A percentile compares a stretch with the other conserved stretches of the same genome.
phyloP scores from a whole-genome alignment of 2,329 filamentous ascomycete species.

The Fusarium sp. region DNA sequence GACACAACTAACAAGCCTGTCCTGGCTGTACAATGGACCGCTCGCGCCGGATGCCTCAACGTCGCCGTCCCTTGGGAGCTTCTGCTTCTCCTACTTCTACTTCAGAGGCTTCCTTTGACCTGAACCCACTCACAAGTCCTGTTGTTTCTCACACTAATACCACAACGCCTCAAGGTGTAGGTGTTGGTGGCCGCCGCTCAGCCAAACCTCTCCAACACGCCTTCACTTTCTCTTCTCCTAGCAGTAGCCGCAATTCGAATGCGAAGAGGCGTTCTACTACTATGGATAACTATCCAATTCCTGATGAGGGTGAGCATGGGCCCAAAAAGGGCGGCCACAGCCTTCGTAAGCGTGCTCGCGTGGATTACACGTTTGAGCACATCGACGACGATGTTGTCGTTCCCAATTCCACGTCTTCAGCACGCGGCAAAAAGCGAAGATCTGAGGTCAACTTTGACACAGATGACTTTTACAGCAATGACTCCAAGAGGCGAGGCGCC shows the following conservation, averaged over 20 bases:
- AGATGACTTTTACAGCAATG: constrained; percentile 44
- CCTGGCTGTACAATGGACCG: constrained; percentile 50
- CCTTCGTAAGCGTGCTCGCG: constrained; percentile 63
- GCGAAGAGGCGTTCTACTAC: constrained; percentile 56
- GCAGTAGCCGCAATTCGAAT: constrained; percentile 41
- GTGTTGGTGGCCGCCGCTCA: constrained; percentile 44
- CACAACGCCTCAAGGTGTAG: constrained; percentile 45
- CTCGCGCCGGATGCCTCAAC: constrained; percentile 48
- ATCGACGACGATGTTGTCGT: constrained; percentile 58
- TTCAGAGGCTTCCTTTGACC: constrained; percentile 45
- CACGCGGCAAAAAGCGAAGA: constrained; percentile 50
- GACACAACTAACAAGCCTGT: constrained; percentile 23
- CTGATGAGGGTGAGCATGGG: constrained; percentile 58
- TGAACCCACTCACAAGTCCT: constrained; percentile 46
- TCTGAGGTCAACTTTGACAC: constrained; percentile 47
- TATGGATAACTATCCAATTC: constrained; percentile 51
- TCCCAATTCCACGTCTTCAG: constrained; percentile 47
- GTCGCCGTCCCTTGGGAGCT: constrained; percentile 45
- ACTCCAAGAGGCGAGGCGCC: constrained; percentile 49
- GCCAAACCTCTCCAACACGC: constrained; percentile 49
- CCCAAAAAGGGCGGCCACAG: constrained; percentile 68
- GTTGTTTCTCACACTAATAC: constrained; percentile 46
- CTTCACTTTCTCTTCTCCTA: constrained; percentile 51
- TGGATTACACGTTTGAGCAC: constrained; percentile 66
- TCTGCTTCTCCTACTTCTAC: constrained; percentile 48